phyloP scores from a whole-genome alignment of 169 alveolate species.

The Cryptosporidium parvum region DNA sequence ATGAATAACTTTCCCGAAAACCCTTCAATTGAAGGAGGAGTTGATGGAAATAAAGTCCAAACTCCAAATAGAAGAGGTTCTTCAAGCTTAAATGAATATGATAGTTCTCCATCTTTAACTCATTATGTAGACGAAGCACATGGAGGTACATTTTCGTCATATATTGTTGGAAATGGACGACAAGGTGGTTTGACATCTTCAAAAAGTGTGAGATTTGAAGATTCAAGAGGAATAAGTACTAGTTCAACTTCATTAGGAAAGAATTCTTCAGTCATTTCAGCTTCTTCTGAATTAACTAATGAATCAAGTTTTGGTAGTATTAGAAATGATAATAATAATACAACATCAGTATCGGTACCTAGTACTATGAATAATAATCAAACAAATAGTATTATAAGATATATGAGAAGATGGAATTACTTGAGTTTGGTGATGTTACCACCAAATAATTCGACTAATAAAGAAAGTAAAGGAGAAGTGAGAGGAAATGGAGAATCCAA shows the following conservation, averaged over 20 bases:
- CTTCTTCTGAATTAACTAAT: background rate
- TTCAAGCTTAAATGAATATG: constrained; percentile 19
- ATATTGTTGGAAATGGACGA: background rate
- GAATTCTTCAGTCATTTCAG: background rate
- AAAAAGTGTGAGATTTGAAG: constrained; percentile 30
- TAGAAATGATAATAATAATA: background rate
- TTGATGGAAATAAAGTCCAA: background rate
- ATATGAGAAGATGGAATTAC: constrained; percentile 63
- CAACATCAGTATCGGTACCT: background rate
- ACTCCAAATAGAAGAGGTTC: constrained; percentile 38
- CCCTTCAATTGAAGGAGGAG: background rate
- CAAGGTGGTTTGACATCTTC: background rate
- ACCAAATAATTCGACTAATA: constrained; percentile 1
- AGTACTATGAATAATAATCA: background rate
- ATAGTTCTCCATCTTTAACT: constrained; percentile 34
- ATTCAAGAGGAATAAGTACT: background rate
- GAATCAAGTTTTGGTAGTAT: background rate
- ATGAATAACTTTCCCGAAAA: background rate
- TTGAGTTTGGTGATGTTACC: constrained; percentile 60
- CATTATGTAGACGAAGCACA: constrained; percentile 26
- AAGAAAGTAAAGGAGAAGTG: constrained; percentile 8
- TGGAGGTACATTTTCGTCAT: constrained; percentile 5
- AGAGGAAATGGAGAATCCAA: constrained; percentile 2
- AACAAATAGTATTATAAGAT: constrained; percentile 1
- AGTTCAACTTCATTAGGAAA: background rate